These are phyloP conservation scores for Collybia sp. DNA, from an alignment of 768 basidiomycete genomes.

Conservation along the genomic window DNA sequence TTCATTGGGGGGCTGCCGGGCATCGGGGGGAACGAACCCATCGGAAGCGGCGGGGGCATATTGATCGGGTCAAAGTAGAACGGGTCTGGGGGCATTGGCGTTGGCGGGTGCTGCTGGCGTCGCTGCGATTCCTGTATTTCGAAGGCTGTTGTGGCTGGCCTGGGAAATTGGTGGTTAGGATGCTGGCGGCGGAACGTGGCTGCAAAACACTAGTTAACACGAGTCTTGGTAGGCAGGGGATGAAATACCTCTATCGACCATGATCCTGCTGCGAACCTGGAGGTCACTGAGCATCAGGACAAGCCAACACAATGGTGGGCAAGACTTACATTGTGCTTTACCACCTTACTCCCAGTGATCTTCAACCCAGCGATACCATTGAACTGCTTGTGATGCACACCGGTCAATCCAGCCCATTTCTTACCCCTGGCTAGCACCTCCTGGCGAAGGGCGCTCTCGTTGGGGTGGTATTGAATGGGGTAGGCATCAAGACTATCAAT, in stretches of 20 bases:
- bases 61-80: too few species aligned
- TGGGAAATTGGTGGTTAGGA: conserved; percentile 43
- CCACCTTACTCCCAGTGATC: conserved; percentile 19
- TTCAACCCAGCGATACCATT: conserved; percentile 45
- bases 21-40: not conserved
- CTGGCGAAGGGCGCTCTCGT: conserved; percentile 35
- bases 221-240: not conserved
- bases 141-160: conserved; percentile 21
- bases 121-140: too few species aligned
- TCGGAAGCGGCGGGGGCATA: too few species aligned
- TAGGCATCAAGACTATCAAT: conserved; percentile 48
- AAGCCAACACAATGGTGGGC: not conserved
- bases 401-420: conserved; percentile 51
- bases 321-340: conserved; percentile 45
- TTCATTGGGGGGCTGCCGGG: not conserved
- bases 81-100: not conserved
- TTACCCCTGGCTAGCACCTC: conserved; percentile 42
- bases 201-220: conserved; percentile 6
- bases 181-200: conserved; percentile 50
- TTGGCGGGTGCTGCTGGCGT: not conserved
- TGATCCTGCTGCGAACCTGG: conserved; percentile 52
- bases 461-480: conserved; percentile 47
- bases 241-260: conserved; percentile 50
- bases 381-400: conserved; percentile 54
- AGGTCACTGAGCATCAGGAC: not conserved